Base-by-base conservation (phyloP, 2,329 filamentous ascomycete genomes). In the Cryphonectria japonica region DNA sequence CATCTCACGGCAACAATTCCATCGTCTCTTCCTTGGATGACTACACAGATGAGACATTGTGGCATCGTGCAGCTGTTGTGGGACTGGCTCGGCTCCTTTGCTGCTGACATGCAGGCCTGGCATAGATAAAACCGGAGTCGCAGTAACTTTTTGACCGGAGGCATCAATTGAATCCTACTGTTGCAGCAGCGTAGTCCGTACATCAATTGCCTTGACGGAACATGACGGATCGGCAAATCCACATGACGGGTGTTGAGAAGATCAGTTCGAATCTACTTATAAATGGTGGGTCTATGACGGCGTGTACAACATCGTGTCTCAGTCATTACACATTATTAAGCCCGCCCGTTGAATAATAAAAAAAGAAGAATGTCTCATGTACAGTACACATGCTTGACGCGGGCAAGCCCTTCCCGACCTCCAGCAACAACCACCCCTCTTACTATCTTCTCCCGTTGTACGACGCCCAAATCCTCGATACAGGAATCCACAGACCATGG, bases 291-390 rank as follows among this genome's bases (percentile, higher is more conserved):
- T 32, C 54, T 32, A 19, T 59, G 26, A 59, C 52, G 14, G 52
- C 52, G 43, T 64, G 26, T 64, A 26, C 62, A 43, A n/a, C 46
- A 67, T 41, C 34, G n/a, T 41, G 46, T 59, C 50, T 57, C 50
- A 57, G 34, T 67, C 46, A 67, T 67, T 67, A 67, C 65, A 54
- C 65, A 67, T 67, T 67, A 67, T n/a, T 46, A 54, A 59, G 57
- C 37, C 50, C 34, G 65, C 57, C 65, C 19, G 41, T 39, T 26
- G 26, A 26, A 26, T 26, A 26, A 26, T 26, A 26, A 26, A 26
- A 37, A 6, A 37, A 29, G 16, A 67, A 50, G 46, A n/a, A 50
- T 50, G 46, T 50, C 46, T 50, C 46, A 50, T 50, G 46, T 50
- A 50, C 22, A n/a, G 46, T n/a, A 16, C 46, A 50, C 46, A n/a